A percentile compares a stretch with the other conserved stretches of the same genome.
These are phyloP conservation scores for Nemania bipapillata DNA, from an alignment of 2,329 filamentous ascomycete species.

Conservation along the genomic window DNA sequence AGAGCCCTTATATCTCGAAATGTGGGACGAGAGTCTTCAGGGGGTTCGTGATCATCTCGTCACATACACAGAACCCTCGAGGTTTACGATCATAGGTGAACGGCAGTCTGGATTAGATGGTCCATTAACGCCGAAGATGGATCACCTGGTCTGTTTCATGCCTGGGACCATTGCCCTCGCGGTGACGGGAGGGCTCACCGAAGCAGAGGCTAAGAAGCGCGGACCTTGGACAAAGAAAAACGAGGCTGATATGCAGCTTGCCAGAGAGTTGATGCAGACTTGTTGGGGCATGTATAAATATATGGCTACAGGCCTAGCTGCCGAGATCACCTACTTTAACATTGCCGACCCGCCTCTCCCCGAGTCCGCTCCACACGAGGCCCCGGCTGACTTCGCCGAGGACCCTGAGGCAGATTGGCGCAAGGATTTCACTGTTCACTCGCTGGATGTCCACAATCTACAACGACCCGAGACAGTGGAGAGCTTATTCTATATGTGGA, in stretches of 20 bases:
- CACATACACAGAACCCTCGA: slow-evolving; percentile 82
- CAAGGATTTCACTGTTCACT: slow-evolving; percentile 80
- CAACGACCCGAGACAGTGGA: slow-evolving; percentile 98
- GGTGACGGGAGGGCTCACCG: slow-evolving; percentile 80
- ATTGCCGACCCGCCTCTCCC: slow-evolving; percentile 74
- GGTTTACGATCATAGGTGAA: slow-evolving; percentile 91
- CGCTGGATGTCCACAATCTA: slow-evolving; percentile 89
- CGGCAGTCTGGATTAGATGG: slow-evolving; percentile 76
- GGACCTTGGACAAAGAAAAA: slow-evolving; percentile 79
- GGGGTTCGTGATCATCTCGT: slow-evolving; percentile 93
- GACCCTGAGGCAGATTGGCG: slow-evolving; percentile 73
- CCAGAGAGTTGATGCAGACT: slow-evolving; percentile 91
- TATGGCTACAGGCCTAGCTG: slow-evolving; percentile 89
- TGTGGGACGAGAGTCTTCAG: slow-evolving; percentile 88
- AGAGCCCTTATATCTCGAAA: slow-evolving; percentile 85
- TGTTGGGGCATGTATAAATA: slow-evolving; percentile 98
- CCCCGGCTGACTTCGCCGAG: slow-evolving; percentile 63
- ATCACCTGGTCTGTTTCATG: slow-evolving; percentile 97
- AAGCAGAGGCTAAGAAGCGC: slow-evolving; percentile 78
- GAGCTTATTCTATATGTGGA: slow-evolving; percentile 97
- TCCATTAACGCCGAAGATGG: slow-evolving; percentile 87
- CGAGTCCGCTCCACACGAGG: slow-evolving; percentile 64
- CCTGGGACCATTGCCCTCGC: slow-evolving; percentile 93
- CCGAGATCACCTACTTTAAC: slow-evolving; percentile 93
- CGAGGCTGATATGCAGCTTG: slow-evolving; percentile 87